Base-by-base conservation (phyloP, 2,329 filamentous ascomycete species). In the Neonectria ditissima region DNA sequence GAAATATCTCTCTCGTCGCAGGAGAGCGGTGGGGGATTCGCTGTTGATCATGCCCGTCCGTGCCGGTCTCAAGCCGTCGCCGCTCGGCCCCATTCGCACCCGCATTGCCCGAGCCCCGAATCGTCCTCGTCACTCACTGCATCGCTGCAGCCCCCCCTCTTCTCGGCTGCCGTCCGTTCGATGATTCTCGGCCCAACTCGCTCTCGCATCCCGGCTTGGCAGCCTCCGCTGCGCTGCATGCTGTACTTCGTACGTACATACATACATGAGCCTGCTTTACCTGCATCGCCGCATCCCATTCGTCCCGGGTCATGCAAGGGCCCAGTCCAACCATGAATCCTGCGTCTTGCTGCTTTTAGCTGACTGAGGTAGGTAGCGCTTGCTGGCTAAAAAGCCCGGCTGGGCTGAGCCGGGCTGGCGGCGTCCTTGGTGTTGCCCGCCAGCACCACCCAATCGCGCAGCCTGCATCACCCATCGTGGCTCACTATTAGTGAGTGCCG, bases 281-380 rank as follows among this genome's bases (percentile, higher is more conserved):
- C 56, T 53, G 67, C 59, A 68, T 68, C 55, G 52, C 62, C 61
- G 52, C 55, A 50, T 65, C 64, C 56, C 59, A 70, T 67, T 65
- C 51, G 65, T 51, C 56, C 55, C 55, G 26, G 59, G 14, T 52
- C 59, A 72, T 72, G 51, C 63, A 59, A 68, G 59, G 55, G 59
- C 68, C 65, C 60, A 61, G 61, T 41, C 47, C 54, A 57, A 53
- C 24, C 32, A 51, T 32, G 54, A 48, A 54, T 57, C 59, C 41
- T 64, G 39, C 47, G 28, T 61, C 45, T 34, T 32, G 10, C 24
- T 56, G 56, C 63, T 52, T 37, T 61, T 62, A 54, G 59, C 54
- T 43, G 24, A 26, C 24, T 26, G 24, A 26, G 24, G 50, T 30
- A n/a, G n/a, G n/a, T n/a, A n/a, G 34, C 48, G 48, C 59, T 57